These are phyloP conservation scores for Gracilaria domingensis DNA, from an alignment of 23 red algal species.

Conservation along the genomic window DNA sequence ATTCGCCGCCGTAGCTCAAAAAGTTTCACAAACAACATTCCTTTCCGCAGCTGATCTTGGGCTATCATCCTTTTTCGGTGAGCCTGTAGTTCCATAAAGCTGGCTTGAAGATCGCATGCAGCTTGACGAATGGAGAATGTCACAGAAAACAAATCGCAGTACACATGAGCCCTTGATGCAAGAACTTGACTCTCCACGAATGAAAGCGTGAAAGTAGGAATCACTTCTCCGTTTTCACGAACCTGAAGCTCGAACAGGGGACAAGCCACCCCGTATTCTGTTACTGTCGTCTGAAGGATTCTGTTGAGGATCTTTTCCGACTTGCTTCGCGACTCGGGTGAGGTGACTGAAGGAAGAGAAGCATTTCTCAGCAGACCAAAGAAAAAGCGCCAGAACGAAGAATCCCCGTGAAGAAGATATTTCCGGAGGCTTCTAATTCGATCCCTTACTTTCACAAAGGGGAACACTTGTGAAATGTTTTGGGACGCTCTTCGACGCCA, in stretches of 20 bases:
- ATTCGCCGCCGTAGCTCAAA: slow-evolving; percentile 58
- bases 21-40: neutral
- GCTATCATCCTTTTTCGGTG: neutral
- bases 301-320: slow-evolving; percentile 21
- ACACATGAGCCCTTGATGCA: slow-evolving; percentile 47
- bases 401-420: slow-evolving; percentile 45
- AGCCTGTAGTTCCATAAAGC: slow-evolving; percentile 16
- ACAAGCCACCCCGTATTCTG: neutral
- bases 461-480: slow-evolving; percentile 47
- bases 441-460: slow-evolving; percentile 28
- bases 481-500: slow-evolving; percentile 40
- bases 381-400: slow-evolving; percentile 58
- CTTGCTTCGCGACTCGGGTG: neutral
- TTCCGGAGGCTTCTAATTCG: slow-evolving; percentile 31
- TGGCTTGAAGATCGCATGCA: slow-evolving; percentile 44
- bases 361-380: slow-evolving; percentile 40
- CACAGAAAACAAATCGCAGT: slow-evolving; percentile 66
- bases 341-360: slow-evolving; percentile 5
- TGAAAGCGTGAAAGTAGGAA: slow-evolving; percentile 49
- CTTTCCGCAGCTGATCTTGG: neutral
- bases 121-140: slow-evolving; percentile 50
- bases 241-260: slow-evolving; percentile 36
- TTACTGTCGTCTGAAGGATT: slow-evolving; percentile 25
- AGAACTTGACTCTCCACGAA: slow-evolving; percentile 61
- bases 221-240: neutral